Evolutionary conservation across 371 early-diverging fungal species (phyloP).

Genomic region (Lichtheimia ramosa): DNA sequence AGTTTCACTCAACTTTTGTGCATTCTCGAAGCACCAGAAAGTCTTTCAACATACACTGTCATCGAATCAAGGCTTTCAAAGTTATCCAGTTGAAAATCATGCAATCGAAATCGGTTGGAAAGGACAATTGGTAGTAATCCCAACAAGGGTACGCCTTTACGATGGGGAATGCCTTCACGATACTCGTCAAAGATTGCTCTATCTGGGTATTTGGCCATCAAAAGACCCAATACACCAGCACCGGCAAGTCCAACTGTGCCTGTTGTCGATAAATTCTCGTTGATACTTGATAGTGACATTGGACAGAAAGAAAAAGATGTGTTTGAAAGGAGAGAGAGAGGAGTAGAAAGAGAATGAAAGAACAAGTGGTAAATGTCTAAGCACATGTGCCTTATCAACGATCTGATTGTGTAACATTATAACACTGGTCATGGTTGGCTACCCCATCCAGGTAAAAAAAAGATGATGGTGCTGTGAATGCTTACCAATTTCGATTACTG

Average conservation of each 20-base stretch:
- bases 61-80: conserved; percentile 14
- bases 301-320: not conserved
- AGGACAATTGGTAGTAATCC: conserved; percentile 25
- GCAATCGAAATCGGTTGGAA: conserved; percentile 15
- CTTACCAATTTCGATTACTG: too few species aligned
- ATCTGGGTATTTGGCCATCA: conserved; percentile 35
- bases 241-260: conserved; percentile 1
- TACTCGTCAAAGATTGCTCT: conserved; percentile 37
- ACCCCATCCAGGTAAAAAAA: too few species aligned
- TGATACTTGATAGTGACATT: not conserved
- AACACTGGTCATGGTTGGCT: too few species aligned
- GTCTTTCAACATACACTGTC: conserved; percentile 13
- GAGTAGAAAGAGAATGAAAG: not conserved
- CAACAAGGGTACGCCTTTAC: conserved; percentile 29
- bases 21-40: not conserved
- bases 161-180: conserved; percentile 22
- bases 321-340: not conserved
- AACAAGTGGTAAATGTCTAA: not conserved
- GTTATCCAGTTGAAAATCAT: conserved; percentile 17
- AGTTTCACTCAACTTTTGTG: not conserved
- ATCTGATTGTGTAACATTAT: too few species aligned
- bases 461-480: too few species aligned
- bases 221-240: conserved; percentile 11
- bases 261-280: not conserved
- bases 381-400: too few species aligned